Conservation (phyloP, 192 early-diverging fungal genomes). For the Radiomyces spectabilis region DNA sequence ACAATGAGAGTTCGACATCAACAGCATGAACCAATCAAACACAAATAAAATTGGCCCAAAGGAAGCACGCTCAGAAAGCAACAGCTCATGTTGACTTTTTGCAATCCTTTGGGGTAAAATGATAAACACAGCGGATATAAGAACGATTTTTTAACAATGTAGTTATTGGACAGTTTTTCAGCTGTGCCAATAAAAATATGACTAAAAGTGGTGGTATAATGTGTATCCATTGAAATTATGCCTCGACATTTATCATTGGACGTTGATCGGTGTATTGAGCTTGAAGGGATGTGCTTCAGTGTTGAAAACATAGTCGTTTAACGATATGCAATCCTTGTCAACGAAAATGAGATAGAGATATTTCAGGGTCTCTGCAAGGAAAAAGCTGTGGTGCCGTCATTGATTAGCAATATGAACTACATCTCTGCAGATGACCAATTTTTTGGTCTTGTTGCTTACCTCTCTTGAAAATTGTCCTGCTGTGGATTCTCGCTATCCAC, state of each 20-base stretch:
- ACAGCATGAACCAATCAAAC: no score
- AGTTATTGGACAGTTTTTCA: no score
- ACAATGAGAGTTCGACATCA: no score
- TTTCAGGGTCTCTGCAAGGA: constrained; percentile 91
- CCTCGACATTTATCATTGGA: constrained; percentile 7
- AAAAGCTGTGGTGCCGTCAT: constrained; percentile 75
- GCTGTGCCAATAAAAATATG: no score
- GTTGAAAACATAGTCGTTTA: constrained; percentile 83
- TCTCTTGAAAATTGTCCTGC: constrained; percentile 14
- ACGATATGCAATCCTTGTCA: constrained; percentile 47
- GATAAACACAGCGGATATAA: no score
- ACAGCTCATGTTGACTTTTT: no score
- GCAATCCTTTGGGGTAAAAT: no score
- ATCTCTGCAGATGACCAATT: not conserved
- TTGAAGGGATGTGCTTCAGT: constrained; percentile 88
- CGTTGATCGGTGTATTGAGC: not conserved
- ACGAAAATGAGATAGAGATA: constrained; percentile 86
- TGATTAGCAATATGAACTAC: not conserved
- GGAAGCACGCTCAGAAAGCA: no score
- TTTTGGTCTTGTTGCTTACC: not conserved
- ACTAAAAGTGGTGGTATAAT: no score
- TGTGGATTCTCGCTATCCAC: not conserved
- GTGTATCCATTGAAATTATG: no score
- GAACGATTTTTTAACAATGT: no score
- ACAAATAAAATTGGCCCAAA: no score